Conservation (phyloP, 2,329 filamentous ascomycete genomes). For the Fusarium miscanthi region DNA sequence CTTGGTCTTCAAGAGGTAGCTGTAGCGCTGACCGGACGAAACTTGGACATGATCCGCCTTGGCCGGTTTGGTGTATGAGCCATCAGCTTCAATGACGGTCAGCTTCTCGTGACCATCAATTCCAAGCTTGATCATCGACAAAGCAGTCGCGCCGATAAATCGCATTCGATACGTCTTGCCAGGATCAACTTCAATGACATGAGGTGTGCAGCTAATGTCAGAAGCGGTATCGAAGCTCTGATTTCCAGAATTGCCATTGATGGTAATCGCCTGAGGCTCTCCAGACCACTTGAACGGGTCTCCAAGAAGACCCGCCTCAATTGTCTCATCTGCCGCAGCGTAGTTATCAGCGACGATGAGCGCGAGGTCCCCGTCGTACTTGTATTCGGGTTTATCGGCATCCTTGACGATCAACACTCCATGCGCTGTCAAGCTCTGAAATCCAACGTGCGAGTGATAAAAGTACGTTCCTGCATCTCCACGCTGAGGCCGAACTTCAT, state of each 20-base stretch:
- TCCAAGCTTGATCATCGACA: constrained; percentile 26
- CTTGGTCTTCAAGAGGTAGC: constrained; percentile 19
- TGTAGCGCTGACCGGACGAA: constrained; percentile 23
- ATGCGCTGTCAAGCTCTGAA: constrained; percentile 68
- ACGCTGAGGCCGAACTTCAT: constrained; percentile 65
- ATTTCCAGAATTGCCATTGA: constrained; percentile 39
- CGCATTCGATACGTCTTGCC: constrained; percentile 22
- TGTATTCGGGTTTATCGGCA: constrained; percentile 61
- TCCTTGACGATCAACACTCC: constrained; percentile 65
- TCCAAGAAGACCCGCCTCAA: constrained; percentile 61
- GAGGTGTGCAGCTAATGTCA: constrained; percentile 22
- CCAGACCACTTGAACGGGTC: constrained; percentile 68
- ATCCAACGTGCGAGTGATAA: constrained; percentile 74
- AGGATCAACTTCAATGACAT: constrained; percentile 20
- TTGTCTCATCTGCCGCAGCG: constrained; percentile 60
- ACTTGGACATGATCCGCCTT: constrained; percentile 15
- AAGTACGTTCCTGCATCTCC: constrained; percentile 73
- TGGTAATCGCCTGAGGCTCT: constrained; percentile 57
- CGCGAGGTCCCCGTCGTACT: constrained; percentile 72
- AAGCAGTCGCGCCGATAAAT: constrained; percentile 17
- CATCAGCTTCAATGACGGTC: constrained; percentile 28
- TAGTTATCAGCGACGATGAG: constrained; percentile 65
- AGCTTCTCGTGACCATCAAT: constrained; percentile 13
- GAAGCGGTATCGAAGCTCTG: constrained; percentile 15
- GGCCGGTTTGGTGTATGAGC: constrained; percentile 24